Percentiles rank a stretch among this genome's conserved stretches.
Conservation (phyloP, 2,329 filamentous ascomycete species). For the Neophaeococcomyces mojaviensis region DNA sequence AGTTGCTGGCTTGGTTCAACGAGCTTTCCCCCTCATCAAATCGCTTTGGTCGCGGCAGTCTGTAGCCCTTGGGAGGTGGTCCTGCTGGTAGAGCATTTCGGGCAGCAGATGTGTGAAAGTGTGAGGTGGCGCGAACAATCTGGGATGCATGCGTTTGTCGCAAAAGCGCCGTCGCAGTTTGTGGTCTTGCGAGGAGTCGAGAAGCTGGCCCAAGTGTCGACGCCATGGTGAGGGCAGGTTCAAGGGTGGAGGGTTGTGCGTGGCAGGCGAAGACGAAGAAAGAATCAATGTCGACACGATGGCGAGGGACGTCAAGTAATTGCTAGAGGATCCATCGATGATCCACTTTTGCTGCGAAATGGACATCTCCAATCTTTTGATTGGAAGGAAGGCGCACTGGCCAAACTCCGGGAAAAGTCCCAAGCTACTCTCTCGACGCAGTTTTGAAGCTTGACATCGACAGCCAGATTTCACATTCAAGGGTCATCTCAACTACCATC, state of each 20-base stretch:
- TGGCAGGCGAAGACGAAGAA: constrained; percentile 16
- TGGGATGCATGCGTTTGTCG: constrained; percentile 21
- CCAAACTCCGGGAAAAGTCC: constrained; percentile 27
- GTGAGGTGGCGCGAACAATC: constrained; percentile 42
- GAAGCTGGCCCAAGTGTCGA: constrained; percentile 35
- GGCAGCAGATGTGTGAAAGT: constrained; percentile 58
- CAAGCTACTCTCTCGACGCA: neutral
- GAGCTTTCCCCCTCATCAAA: constrained; percentile 79
- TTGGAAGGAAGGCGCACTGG: constrained; percentile 9
- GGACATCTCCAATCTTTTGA: too few relatives aligned
- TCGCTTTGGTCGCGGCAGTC: constrained; percentile 61
- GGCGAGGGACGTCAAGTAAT: constrained; percentile 32
- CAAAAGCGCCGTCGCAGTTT: constrained; percentile 26
- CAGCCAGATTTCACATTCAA: neutral
- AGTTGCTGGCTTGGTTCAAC: constrained; percentile 79
- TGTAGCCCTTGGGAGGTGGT: constrained; percentile 72
- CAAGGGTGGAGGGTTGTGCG: constrained; percentile 9
- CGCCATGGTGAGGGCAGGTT: constrained; percentile 32
- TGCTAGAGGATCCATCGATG: constrained; percentile 22
- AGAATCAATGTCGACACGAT: constrained; percentile 17
- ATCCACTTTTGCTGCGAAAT: neutral
- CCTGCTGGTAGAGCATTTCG: constrained; percentile 61
- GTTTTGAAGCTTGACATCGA: neutral
- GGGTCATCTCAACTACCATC: constrained; percentile 11
- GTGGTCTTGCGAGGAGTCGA: constrained; percentile 37